Conservation (phyloP, 2,329 filamentous ascomycete species). For the Didymella pinodella region DNA sequence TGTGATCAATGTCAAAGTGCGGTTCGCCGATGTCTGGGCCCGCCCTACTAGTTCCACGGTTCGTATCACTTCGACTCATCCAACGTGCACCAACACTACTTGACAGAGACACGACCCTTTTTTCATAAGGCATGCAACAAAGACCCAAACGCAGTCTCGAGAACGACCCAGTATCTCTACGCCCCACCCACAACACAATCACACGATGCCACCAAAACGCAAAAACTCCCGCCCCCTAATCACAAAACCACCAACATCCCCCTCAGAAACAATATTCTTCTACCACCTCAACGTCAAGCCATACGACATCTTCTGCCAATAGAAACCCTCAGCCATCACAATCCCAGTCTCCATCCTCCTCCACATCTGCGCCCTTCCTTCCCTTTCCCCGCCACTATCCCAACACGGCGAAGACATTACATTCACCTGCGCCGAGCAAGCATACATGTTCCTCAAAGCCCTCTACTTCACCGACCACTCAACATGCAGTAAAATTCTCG, state of each 20-base stretch:
- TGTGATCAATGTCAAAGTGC: background rate
- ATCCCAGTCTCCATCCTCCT: conserved; percentile 36
- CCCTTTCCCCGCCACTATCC: background rate
- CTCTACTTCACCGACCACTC: background rate
- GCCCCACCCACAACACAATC: background rate
- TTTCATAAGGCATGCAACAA: background rate
- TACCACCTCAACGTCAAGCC: conserved; percentile 47
- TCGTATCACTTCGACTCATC: background rate
- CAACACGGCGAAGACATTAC: background rate
- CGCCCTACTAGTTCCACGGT: background rate
- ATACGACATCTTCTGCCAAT: conserved; percentile 62
- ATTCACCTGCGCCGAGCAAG: background rate
- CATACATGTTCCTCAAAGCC: background rate
- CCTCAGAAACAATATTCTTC: conserved; percentile 25
- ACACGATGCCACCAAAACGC: conserved; percentile 2
- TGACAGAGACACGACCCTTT: background rate
- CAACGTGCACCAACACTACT: background rate
- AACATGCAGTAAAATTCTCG: background rate
- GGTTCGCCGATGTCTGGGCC: background rate
- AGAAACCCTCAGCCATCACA: conserved; percentile 59
- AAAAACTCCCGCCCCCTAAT: background rate
- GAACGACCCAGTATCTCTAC: background rate
- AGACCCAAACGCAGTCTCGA: too few species aligned
- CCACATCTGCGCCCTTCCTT: background rate
- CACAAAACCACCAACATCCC: background rate